Percentiles rank a stretch among this genome's conserved stretches.
phyloP scores from a whole-genome alignment of 78 protist genomes.

The Dictyostelium brefeldianum region DNA sequence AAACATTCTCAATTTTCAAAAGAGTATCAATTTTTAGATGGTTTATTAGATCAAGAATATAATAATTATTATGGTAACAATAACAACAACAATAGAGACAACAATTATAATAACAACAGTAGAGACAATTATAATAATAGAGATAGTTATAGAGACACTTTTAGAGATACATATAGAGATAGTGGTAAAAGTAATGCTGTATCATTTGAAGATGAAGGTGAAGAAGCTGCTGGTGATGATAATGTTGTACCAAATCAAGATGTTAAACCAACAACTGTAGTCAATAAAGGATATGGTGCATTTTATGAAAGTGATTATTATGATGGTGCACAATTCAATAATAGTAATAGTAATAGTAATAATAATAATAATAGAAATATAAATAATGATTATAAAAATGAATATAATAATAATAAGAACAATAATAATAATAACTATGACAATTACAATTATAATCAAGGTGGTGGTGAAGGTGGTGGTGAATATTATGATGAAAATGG shows the following conservation, averaged over 20 bases:
- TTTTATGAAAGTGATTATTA: constrained; percentile 26
- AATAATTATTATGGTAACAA: constrained; percentile 6
- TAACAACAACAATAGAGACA: neutral
- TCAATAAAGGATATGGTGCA: neutral
- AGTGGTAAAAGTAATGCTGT: neutral
- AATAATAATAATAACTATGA: neutral
- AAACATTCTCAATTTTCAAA: neutral
- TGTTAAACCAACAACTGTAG: neutral
- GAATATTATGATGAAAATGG: neutral
- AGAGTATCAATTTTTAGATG: constrained; percentile 16
- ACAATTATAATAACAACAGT: neutral
- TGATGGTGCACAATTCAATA: neutral
- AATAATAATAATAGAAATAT: neutral
- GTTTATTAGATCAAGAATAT: constrained; percentile 7
- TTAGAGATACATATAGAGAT: neutral
- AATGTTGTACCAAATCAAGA: neutral
- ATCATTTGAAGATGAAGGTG: neutral
- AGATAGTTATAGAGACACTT: neutral
- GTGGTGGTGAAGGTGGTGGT: neutral
- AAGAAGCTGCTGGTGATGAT: neutral
- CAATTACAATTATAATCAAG: neutral
- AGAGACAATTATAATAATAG: neutral
- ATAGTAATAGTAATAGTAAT: neutral
- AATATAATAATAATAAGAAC: neutral
- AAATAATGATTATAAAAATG: neutral